A percentile compares a stretch with the other conserved stretches of the same genome.
Conservation (phyloP, 805 yeast genomes). For the Diddensiella santjacobensis region DNA sequence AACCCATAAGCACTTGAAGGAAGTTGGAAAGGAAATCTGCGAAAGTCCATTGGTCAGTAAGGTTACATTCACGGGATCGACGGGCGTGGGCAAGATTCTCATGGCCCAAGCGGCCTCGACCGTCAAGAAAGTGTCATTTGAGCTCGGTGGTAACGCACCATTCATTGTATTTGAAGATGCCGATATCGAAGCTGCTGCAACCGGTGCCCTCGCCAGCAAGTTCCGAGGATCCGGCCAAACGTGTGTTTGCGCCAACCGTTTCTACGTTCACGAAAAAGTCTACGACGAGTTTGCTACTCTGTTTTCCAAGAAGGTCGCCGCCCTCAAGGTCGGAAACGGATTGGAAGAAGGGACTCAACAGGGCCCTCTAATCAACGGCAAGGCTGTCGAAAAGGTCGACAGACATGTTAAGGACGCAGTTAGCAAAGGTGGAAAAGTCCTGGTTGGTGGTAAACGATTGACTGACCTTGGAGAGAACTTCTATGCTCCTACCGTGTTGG, state of each 20-base stretch:
- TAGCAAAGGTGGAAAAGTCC: conserved; percentile 55
- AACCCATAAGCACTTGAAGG: conserved; percentile 35
- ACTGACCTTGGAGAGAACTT: conserved; percentile 60
- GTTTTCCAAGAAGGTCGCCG: conserved; percentile 45
- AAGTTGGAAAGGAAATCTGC: conserved; percentile 55
- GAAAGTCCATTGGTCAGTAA: conserved; percentile 55
- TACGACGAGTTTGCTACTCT: conserved; percentile 58
- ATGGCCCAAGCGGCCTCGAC: conserved; percentile 59
- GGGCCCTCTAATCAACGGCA: conserved; percentile 69
- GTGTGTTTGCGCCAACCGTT: conserved; percentile 75
- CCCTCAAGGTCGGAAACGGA: conserved; percentile 61
- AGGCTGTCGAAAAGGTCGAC: conserved; percentile 59
- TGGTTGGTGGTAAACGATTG: conserved; percentile 57
- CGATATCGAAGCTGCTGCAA: conserved; percentile 61
- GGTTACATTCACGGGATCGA: conserved; percentile 77
- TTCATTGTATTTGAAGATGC: conserved; percentile 75
- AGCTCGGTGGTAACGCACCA: conserved; percentile 82
- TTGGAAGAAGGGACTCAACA: conserved; percentile 56
- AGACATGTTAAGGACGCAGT: conserved; percentile 66
- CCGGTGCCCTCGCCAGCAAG: conserved; percentile 62
- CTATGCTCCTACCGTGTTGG: conserved; percentile 66
- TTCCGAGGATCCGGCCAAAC: conserved; percentile 81
- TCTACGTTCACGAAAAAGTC: conserved; percentile 61
- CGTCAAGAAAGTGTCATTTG: conserved; percentile 68
- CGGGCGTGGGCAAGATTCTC: conserved; percentile 65